Evolutionary conservation across 2,329 filamentous ascomycete genomes (phyloP).

Genomic region (Epichloe scottii): DNA sequence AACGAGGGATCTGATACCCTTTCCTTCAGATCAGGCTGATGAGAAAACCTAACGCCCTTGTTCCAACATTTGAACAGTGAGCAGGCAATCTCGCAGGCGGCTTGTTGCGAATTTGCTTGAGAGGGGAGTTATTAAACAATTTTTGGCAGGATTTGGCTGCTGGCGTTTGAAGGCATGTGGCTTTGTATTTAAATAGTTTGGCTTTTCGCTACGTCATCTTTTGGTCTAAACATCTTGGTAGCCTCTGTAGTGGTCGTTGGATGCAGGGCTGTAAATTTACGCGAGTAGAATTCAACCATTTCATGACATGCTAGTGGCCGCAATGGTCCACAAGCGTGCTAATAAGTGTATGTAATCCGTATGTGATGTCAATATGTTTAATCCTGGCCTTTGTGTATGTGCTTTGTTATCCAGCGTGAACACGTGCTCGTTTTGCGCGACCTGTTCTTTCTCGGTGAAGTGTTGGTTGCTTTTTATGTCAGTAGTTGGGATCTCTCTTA

Average conservation of each 20-base stretch:
- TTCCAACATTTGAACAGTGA: background rate
- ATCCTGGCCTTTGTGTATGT: background rate
- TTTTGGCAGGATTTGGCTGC: constrained; percentile 20
- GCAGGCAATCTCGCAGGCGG: background rate
- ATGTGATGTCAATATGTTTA: background rate
- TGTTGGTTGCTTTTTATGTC: background rate
- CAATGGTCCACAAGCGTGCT: background rate
- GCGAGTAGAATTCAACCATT: background rate
- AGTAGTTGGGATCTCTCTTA: background rate
- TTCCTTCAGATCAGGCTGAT: background rate
- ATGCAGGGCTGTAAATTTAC: background rate
- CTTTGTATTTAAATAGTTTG: constrained; percentile 14
- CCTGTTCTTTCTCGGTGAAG: background rate
- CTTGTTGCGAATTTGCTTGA: constrained; percentile 16
- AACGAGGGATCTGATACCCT: background rate
- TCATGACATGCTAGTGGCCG: background rate
- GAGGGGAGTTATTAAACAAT: constrained; percentile 11
- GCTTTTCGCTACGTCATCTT: background rate
- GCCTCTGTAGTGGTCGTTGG: background rate
- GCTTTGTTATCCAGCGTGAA: background rate
- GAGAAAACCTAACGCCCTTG: background rate
- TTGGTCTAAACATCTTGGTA: constrained; percentile 13
- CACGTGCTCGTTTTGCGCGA: background rate
- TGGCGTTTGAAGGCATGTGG: constrained; percentile 23
- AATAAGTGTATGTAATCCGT: too few relatives aligned